Conservation (phyloP, 345 rosid genomes). For the Aquilaria malaccensis region DNA sequence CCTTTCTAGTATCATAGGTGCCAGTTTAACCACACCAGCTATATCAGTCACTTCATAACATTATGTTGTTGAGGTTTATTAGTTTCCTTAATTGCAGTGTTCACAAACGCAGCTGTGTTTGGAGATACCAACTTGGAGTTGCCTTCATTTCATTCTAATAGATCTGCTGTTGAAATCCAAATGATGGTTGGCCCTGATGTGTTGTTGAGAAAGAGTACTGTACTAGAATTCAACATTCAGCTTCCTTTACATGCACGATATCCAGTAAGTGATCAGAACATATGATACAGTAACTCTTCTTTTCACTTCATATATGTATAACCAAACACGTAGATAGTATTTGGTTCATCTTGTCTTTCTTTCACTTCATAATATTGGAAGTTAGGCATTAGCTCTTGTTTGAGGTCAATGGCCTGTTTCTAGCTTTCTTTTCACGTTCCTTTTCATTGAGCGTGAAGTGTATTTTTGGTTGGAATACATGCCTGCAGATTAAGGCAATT, state of each 20-base stretch:
- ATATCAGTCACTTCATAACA: background rate
- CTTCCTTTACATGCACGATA: constrained; percentile 87
- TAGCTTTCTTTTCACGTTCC: background rate
- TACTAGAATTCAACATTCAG: constrained; percentile 35
- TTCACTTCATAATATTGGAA: background rate
- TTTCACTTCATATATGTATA: background rate
- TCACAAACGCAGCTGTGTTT: constrained; percentile 47
- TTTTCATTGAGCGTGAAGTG: no score
- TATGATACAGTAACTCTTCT: background rate
- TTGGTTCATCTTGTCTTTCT: background rate
- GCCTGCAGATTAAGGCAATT: background rate
- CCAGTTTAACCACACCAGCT: no score
- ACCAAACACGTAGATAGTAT: background rate
- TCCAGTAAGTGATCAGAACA: constrained; percentile 38
- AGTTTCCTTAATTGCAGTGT: constrained; percentile 33
- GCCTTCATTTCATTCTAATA: constrained; percentile 68
- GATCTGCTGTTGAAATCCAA: constrained; percentile 74
- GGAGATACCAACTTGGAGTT: constrained; percentile 88
- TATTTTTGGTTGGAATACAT: no score
- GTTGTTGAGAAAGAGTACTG: constrained; percentile 20
- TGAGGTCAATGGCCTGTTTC: background rate
- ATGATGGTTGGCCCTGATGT: constrained; percentile 24
- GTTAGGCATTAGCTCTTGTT: background rate
- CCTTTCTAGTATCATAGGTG: background rate
- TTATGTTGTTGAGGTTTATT: background rate